Percentiles rank a stretch among this genome's conserved stretches.
Conservation (phyloP, 1,284 basidiomycete genomes). For the Boletus smithii region DNA sequence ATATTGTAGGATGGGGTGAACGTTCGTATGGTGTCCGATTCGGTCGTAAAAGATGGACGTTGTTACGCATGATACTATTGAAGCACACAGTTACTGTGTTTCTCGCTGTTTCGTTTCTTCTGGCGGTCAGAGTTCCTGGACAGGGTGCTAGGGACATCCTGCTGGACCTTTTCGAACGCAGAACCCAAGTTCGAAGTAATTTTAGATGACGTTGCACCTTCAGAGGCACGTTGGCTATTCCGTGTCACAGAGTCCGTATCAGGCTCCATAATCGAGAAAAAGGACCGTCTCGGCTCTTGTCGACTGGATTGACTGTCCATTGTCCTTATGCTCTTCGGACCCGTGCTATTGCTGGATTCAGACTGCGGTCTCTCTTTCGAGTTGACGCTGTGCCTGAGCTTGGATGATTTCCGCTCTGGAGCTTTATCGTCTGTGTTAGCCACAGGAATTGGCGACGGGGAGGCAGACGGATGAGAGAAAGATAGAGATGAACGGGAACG, state of each 20-base stretch:
- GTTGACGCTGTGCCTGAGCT: constrained; percentile 33
- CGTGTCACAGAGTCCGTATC: constrained; percentile 20
- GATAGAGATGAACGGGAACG: constrained; percentile 50
- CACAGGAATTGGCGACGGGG: constrained; percentile 27
- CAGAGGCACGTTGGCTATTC: constrained; percentile 10
- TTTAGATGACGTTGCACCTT: constrained; percentile 14
- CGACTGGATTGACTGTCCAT: constrained; percentile 36
- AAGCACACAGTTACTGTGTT: constrained; percentile 40
- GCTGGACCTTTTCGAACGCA: constrained; percentile 16
- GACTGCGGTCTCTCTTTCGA: constrained; percentile 47
- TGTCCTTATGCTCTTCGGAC: constrained; percentile 45
- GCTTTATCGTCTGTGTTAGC: constrained; percentile 29
- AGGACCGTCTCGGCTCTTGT: constrained; percentile 32
- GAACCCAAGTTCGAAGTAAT: constrained; percentile 9
- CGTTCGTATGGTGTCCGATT: neutral
- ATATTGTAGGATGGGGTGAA: neutral
- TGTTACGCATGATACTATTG: constrained; percentile 33
- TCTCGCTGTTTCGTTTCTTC: constrained; percentile 40
- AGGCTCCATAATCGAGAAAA: constrained; percentile 27
- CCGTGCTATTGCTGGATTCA: constrained; percentile 48
- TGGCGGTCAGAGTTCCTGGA: constrained; percentile 34
- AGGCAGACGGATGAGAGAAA: constrained; percentile 22
- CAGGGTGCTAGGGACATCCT: constrained; percentile 37
- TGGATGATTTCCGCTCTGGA: constrained; percentile 30
- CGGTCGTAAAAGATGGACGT: constrained; percentile 1